phyloP scores from a whole-genome alignment of 2,329 filamentous ascomycete genomes.

The Aquanectria penicillioides region DNA sequence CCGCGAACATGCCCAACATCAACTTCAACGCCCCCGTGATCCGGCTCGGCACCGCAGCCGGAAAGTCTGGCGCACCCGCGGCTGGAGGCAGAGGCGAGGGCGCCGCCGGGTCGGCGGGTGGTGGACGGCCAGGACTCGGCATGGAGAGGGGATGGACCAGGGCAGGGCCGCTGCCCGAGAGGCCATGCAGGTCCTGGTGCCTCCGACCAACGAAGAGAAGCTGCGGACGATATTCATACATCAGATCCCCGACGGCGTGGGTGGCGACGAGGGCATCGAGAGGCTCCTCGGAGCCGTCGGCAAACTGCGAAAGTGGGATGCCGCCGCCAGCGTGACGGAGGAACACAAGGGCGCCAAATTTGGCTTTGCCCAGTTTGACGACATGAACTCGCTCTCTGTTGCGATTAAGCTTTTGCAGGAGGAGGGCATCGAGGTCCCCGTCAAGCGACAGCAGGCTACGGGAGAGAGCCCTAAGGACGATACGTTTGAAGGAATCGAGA shows the following conservation, averaged over 20 bases:
- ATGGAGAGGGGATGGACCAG: slow-evolving; percentile 73
- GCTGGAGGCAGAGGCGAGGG: slow-evolving; percentile 56
- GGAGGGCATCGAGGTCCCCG: slow-evolving; percentile 83
- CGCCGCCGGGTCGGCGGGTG: slow-evolving; percentile 38
- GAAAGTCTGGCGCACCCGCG: slow-evolving; percentile 64
- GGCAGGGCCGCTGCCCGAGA: slow-evolving; percentile 75
- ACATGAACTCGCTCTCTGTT: slow-evolving; percentile 85
- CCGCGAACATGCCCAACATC: slow-evolving; percentile 93
- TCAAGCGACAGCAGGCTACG: slow-evolving; percentile 74
- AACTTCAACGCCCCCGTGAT: slow-evolving; percentile 98
- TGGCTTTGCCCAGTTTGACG: slow-evolving; percentile 95
- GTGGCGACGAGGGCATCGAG: slow-evolving; percentile 82
- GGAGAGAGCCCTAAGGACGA: slow-evolving; percentile 57
- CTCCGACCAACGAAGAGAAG: slow-evolving; percentile 90
- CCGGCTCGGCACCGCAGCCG: slow-evolving; percentile 81
- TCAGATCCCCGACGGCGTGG: slow-evolving; percentile 81
- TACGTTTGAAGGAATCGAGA: slow-evolving; percentile 68
- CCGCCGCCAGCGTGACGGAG: slow-evolving; percentile 67
- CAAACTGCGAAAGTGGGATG: slow-evolving; percentile 84
- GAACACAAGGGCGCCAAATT: slow-evolving; percentile 86
- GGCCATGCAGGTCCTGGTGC: slow-evolving; percentile 76
- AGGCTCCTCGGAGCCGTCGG: slow-evolving; percentile 81
- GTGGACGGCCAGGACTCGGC: slow-evolving; percentile 62
- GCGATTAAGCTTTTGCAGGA: slow-evolving; percentile 87
- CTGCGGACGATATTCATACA: slow-evolving; percentile 90